Conservation (phyloP, 306 rosid genomes). For the Cucurbita moschata region DNA sequence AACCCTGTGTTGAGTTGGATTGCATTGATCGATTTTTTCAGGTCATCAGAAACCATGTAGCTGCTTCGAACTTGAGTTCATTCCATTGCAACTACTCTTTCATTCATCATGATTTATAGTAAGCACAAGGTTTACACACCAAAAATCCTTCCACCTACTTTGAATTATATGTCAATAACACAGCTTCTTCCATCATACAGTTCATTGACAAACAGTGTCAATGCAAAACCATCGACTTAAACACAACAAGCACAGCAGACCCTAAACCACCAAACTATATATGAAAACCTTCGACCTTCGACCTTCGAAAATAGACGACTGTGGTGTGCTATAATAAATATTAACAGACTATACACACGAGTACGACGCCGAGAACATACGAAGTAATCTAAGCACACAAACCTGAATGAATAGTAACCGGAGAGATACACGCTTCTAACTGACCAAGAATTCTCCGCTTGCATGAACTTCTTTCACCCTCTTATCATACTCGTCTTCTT, state of each 20-base stretch:
- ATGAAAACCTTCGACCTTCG: neutral
- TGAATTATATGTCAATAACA: neutral
- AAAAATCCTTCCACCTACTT: neutral
- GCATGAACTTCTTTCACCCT: conserved; percentile 6
- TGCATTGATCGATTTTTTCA: too few species aligned
- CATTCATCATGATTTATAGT: neutral
- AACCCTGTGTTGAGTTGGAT: too few species aligned
- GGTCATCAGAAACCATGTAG: too few species aligned
- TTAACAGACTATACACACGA: neutral
- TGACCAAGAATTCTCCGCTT: neutral
- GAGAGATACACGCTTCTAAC: neutral
- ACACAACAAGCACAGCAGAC: neutral
- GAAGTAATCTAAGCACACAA: neutral
- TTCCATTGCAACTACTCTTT: neutral
- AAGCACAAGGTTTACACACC: neutral
- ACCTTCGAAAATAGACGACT: neutral
- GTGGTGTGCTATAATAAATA: neutral
- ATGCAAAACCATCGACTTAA: neutral
- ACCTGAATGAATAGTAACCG: neutral
- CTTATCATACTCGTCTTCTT: conserved; percentile 23
- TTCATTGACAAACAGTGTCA: neutral
- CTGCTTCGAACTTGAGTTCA: neutral
- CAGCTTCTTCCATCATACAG: neutral
- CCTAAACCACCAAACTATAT: neutral
- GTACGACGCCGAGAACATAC: neutral